Evolutionary conservation across 306 rosid species (phyloP), one percentile per base, ranked within the genome.

Genomic region (Phaseolus lunatus): DNA sequence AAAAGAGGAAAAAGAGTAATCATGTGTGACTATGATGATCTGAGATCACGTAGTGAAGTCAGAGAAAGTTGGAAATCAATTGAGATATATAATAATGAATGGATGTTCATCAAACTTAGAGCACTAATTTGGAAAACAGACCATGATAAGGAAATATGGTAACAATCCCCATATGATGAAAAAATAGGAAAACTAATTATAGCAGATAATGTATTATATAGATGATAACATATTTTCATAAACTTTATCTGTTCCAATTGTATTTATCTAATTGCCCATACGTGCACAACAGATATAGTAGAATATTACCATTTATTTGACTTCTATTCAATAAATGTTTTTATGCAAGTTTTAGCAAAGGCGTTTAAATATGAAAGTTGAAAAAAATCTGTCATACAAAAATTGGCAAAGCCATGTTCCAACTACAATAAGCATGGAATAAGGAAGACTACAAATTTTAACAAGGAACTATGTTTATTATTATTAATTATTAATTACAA

Each of bases 371-470:
- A 68, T 39, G 49, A 62, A 20, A 48, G 39, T 12, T n/a, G 2
- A 22, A 65, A 76, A 48, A 33, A 20, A 41, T 18, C 29, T 13
- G 31, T 26, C n/a, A n/a, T n/a, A n/a, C n/a, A n/a, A n/a, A n/a
- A n/a, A n/a, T n/a, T n/a, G n/a, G n/a, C n/a, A 54, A n/a, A 78
- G 67, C 26, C 3, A 68, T 50, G 66, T 39, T 49, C 61, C 23
- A 69, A 73, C 29, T 53, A 70, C 64, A 49, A 18, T 70, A 54
- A 53, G 31, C 37, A 61, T 41, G 23, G 47, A 44, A 63, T 14
- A 23, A 61, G 22, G 31, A 52, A 67, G 54, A 23, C 56, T 15
- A 19, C 5, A 27, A 39, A 53, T 56, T 18, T 47, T 80, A 70
- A 74, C 5, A 19, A n/a, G n/a, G n/a, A n/a, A n/a, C n/a, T n/a